A percentile compares a stretch with the other conserved stretches of the same genome.
Conservation (phyloP, 176 grass and related monocot genomes). For the sorghum (Sorghum bicolor) region Sorghum_bicolor_NCBIv3 NC_012872.2:64916001-64916500, state of each 20-base stretch:
- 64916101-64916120: neutral
- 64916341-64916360: neutral
- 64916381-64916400: neutral
- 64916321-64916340: slow-evolving; percentile 3
- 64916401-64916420: neutral
- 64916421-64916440: neutral
- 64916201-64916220: neutral
- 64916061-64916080: neutral
- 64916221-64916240: slow-evolving; percentile 33
- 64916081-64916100: neutral
- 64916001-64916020: neutral
- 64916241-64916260: slow-evolving; percentile 72
- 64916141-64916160: neutral
- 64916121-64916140: neutral
- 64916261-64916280: slow-evolving; percentile 61
- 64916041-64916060: neutral
- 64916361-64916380: neutral
- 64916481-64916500: neutral
- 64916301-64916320: slow-evolving; percentile 33
- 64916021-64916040: neutral
- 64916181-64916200: neutral
- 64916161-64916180: neutral
- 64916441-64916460: neutral
- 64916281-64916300: slow-evolving; percentile 88
- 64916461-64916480: neutral